phyloP scores from a whole-genome alignment of 495 filamentous ascomycete species.

The Aspergillus sparsus region DNA sequence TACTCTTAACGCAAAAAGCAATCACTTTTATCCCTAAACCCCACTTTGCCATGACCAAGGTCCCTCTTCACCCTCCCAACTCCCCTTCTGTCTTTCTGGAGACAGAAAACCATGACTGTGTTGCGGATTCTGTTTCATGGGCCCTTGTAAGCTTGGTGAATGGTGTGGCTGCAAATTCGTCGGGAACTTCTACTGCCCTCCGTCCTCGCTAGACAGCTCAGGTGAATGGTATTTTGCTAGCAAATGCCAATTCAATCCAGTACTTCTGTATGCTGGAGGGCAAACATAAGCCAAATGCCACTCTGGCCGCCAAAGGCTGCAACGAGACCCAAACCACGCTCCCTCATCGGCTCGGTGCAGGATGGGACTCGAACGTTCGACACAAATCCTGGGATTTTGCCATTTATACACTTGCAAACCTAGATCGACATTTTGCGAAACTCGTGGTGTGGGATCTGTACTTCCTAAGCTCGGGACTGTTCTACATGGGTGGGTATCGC shows the following conservation, averaged over 20 bases:
- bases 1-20: too few relatives aligned
- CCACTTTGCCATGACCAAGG: too few relatives aligned
- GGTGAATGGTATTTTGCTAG: background rate
- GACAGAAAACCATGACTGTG: too few relatives aligned
- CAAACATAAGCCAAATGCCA: background rate
- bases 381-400: background rate
- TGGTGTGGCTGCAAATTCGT: too few relatives aligned
- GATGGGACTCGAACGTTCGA: background rate
- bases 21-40: too few relatives aligned
- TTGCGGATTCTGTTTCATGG: too few relatives aligned
- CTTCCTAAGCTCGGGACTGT: background rate
- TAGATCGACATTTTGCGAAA: background rate
- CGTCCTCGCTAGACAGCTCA: too few relatives aligned
- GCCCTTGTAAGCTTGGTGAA: too few relatives aligned
- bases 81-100: too few relatives aligned
- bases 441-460: background rate
- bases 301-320: background rate
- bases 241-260: background rate
- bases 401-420: background rate
- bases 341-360: background rate
- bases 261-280: background rate
- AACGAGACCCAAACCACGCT: background rate
- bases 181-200: too few relatives aligned
- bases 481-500: background rate
- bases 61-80: too few relatives aligned